Evolutionary conservation across 306 rosid genomes (phyloP), one percentile per base, ranked within the genome.

Genomic region (Lathyrus aphaca): DNA sequence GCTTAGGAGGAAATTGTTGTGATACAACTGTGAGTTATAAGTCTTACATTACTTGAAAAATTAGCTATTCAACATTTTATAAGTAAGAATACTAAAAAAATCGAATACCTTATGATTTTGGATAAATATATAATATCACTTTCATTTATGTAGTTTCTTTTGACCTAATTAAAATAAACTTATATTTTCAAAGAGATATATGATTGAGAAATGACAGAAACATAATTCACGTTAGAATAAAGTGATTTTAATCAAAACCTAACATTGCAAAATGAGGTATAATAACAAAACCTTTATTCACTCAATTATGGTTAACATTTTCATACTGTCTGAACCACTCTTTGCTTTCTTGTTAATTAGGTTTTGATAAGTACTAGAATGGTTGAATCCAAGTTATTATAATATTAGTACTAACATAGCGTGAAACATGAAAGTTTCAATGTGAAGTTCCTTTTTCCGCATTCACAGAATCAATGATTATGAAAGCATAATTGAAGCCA

Each of bases 391-490:
- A 51, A 35, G 23, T 13, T 50, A n/a, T 15, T 46, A n/a, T 46
- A 46, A 46, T 68, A 46, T 54, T 14, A 53, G 1, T 7, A 15
- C 6, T 16, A 48, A 48, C 53, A 46, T 54, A 67, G 19, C 18
- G 61, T 45, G 64, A 48, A 70, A 27, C 45, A 57, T 56, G 66
- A 68, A 75, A 64, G 70, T 70, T 74, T 25, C 64, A 54, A 74
- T 46, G 64, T n/a, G 64, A 69, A 17, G 27, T 21, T 13, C 45
- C 64, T 55, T 55, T 69, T 72, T 58, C 27, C 21, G 58, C 74
- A 15, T 78, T 51, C 74, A 51, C 38, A 19, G 12, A 62, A 75
- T 71, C 62, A 50, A 80, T 75, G 63, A 80, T 75, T 65, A 70
- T 25, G 42, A 60, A 71, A 51, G 61, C 78, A 80, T 32, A 27